Evolutionary conservation across 164 flowering plant genomes (phyloP), one percentile per base, ranked within the genome.

Genomic region (Vitis rotundifolia): DNA sequence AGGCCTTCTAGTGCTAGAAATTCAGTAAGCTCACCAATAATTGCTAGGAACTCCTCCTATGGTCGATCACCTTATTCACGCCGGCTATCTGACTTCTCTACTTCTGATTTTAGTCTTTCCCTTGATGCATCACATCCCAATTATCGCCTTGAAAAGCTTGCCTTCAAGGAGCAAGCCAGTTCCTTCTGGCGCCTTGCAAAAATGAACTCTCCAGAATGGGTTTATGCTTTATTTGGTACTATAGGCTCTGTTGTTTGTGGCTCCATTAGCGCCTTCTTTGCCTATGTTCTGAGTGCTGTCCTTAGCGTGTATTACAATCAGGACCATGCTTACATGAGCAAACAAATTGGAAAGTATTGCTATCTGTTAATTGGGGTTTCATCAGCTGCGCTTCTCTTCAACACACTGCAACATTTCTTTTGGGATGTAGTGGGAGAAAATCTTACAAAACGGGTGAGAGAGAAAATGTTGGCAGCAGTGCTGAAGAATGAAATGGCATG

Each of bases 391-490:
- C 91, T 93, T 49, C 65, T 93, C 49, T 93, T 93, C 88, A 93
- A 95, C 84, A 90, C 98, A 0, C 71, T 91, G 11, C 98, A 95
- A 73, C 98, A 95, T 78, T 83, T 78, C 77, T 93, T 93, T 81
- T 95, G 98, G 98, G 98, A 91, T 71, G 85, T 90, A 8, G 98
- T 95, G 15, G 99, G 99, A 8, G 99, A 95, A 77, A 95, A 95
- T 73, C 83, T 95, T 5, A 95, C 97, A 0, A 91, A 87, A 70
- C 74, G 99, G 7, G 99, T 95, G 57, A 80, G 99, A 69, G 97
- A 93, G 79, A 90, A 88, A 74, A 95, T 95, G 99, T 72, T 93
- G 72, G 80, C 86, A 5, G 93, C 98, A 1, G 93, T 95, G 48
- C 74, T 95, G 71, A 86, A 86, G 70, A 95, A 93, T 70, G 99